These are phyloP conservation scores for Phaeotremella skinneri DNA, from an alignment of 768 basidiomycete species.

Conservation along the genomic window DNA sequence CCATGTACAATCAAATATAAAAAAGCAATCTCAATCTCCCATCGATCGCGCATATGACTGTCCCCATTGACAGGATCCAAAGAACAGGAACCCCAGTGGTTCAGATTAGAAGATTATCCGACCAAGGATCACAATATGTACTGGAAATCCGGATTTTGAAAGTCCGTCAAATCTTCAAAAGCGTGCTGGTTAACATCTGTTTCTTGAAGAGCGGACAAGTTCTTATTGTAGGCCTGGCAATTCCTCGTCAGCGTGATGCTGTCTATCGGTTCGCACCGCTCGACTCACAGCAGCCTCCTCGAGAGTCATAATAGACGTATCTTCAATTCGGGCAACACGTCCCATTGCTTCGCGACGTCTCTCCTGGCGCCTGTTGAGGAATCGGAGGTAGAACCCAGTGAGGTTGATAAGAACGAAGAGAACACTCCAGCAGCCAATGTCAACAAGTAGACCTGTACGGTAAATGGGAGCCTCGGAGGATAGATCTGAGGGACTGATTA, in stretches of 20 bases:
- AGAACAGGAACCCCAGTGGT: too few relatives aligned
- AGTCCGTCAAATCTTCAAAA: conserved; percentile 37
- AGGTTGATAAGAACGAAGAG: conserved; percentile 51
- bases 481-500: too few relatives aligned
- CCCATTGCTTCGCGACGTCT: conserved; percentile 51
- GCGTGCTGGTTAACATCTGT: conserved; percentile 23
- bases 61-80: too few relatives aligned
- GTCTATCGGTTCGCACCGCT: neutral
- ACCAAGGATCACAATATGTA: neutral
- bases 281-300: conserved; percentile 21
- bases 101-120: too few relatives aligned
- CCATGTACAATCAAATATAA: too few relatives aligned
- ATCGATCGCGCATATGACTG: too few relatives aligned
- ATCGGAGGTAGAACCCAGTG: conserved; percentile 53
- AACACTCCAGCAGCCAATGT: conserved; percentile 55
- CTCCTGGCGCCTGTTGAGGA: conserved; percentile 54
- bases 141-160: conserved; percentile 41
- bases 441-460: conserved; percentile 53
- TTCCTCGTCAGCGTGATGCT: neutral
- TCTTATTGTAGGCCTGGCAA: conserved; percentile 19
- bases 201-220: conserved; percentile 13
- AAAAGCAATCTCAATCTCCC: too few relatives aligned
- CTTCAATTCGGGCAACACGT: conserved; percentile 51
- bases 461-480: conserved; percentile 43
- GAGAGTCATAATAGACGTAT: conserved; percentile 51